Percentiles rank a stretch among this genome's conserved stretches.
Evolutionary conservation across 169 alveolate genomes (phyloP).

Genomic region (Plasmodium ovale): DNA sequence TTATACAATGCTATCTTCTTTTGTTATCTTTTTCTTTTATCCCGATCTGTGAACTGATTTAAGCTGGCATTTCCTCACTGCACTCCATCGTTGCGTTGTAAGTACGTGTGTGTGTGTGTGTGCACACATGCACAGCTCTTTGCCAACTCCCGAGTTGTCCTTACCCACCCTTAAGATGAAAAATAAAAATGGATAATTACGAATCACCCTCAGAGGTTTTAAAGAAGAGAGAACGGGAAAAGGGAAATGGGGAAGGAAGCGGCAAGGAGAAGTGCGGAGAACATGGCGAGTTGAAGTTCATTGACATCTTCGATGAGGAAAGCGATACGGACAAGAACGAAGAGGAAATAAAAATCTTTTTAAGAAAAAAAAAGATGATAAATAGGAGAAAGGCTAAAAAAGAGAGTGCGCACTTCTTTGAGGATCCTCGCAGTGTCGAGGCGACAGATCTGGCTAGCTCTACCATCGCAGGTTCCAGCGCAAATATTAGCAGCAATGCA

Average conservation of each 20-base stretch:
- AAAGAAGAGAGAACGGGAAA: slow-evolving; percentile 20
- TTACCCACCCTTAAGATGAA: slow-evolving; percentile 5
- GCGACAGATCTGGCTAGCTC: background rate
- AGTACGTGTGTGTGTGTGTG: no score
- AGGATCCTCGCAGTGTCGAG: background rate
- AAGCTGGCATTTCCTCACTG: no score
- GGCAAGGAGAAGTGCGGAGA: background rate
- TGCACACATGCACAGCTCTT: no score
- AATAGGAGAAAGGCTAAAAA: slow-evolving; percentile 12
- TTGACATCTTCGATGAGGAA: slow-evolving; percentile 51
- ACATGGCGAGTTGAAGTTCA: slow-evolving; percentile 28
- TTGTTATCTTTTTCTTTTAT: no score
- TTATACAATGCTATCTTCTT: no score
- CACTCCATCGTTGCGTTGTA: no score
- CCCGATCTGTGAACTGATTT: no score
- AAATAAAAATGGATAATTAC: slow-evolving; percentile 45
- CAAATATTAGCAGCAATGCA: background rate
- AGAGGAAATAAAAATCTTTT: background rate
- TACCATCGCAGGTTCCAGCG: background rate
- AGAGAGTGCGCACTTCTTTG: background rate
- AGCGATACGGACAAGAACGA: slow-evolving; percentile 32
- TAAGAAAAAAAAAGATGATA: slow-evolving; percentile 21
- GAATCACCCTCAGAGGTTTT: slow-evolving; percentile 73
- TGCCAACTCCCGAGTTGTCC: no score
- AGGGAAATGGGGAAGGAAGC: background rate